These are phyloP conservation scores for Fusarium begoniae DNA, from an alignment of 2,329 filamentous ascomycete species.

Conservation along the genomic window DNA sequence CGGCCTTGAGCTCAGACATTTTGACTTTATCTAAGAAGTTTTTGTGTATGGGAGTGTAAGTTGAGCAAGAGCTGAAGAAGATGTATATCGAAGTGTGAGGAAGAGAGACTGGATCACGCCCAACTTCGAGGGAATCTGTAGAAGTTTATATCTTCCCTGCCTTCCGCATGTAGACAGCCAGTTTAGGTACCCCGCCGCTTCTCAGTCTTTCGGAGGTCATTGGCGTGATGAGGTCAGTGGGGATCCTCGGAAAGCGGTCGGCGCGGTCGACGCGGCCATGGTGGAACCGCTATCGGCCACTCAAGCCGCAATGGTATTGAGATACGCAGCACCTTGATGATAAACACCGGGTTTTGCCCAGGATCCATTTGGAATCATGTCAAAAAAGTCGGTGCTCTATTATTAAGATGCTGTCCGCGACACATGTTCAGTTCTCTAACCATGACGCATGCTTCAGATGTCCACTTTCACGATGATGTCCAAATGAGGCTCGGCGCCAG, in stretches of 20 bases:
- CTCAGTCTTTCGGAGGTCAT: conserved; percentile 31
- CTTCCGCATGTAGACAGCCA: conserved; percentile 4
- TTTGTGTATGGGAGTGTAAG: background rate
- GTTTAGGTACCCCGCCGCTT: conserved; percentile 1
- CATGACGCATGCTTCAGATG: background rate
- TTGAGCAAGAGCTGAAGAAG: background rate
- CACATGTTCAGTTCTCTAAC: background rate
- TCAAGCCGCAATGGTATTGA: conserved; percentile 12
- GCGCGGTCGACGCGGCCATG: conserved; percentile 26
- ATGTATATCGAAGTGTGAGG: conserved; percentile 3
- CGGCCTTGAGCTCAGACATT: conserved; percentile 76
- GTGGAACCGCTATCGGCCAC: conserved; percentile 35
- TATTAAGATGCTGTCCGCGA: background rate
- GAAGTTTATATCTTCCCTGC: conserved; percentile 28
- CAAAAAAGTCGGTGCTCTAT: background rate
- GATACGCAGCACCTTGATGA: conserved; percentile 38
- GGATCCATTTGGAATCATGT: conserved; percentile 30
- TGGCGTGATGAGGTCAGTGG: too few species aligned
- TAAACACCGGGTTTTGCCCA: conserved; percentile 8
- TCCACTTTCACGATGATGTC: background rate
- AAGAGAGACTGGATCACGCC: background rate
- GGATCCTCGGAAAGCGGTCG: too few species aligned
- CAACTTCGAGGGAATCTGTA: conserved; percentile 7
- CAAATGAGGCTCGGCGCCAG: conserved; percentile 30
- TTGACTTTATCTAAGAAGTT: conserved; percentile 15